These are phyloP conservation scores for Capsella rubella DNA, from an alignment of 441 rosid genomes.

Conservation along the genomic window DNA sequence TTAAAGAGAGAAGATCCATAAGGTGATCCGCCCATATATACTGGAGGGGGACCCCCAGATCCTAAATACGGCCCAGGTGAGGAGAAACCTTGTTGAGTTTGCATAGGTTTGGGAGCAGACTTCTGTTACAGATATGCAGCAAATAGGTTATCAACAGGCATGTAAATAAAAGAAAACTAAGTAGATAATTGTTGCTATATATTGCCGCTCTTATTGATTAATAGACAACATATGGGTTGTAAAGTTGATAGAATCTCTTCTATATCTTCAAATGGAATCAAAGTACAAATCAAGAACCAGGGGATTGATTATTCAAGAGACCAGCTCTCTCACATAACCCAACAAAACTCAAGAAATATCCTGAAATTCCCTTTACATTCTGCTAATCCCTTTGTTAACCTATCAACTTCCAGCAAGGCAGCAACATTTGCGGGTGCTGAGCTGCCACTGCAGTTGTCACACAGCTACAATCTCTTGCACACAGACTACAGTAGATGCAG, in stretches of 20 bases:
- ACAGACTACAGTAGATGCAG: no score
- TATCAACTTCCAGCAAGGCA: no score
- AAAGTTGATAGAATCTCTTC: background rate
- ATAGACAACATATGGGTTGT: background rate
- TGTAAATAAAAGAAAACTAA: background rate
- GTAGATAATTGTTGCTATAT: background rate
- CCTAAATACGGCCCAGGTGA: conserved; percentile 83
- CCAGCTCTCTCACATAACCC: no score
- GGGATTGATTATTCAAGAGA: no score
- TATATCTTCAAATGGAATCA: background rate
- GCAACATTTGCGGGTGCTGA: no score
- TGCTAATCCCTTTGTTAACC: no score
- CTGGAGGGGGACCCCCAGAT: conserved; percentile 79
- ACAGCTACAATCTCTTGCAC: no score
- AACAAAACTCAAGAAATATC: no score
- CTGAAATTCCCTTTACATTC: no score
- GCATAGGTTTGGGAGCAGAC: conserved; percentile 80
- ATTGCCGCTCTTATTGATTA: conserved; percentile 1
- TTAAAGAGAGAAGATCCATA: conserved; percentile 81
- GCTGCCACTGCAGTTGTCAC: no score
- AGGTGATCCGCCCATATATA: conserved; percentile 88
- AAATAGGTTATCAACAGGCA: conserved; percentile 15
- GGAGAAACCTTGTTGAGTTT: conserved; percentile 67
- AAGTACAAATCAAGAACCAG: conserved; percentile 1
- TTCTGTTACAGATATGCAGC: conserved; percentile 59